Percentiles rank a stretch among this genome's conserved stretches.
Evolutionary conservation across 2,329 filamentous ascomycete genomes (phyloP).

Genomic region (Neonectria magnoliae): DNA sequence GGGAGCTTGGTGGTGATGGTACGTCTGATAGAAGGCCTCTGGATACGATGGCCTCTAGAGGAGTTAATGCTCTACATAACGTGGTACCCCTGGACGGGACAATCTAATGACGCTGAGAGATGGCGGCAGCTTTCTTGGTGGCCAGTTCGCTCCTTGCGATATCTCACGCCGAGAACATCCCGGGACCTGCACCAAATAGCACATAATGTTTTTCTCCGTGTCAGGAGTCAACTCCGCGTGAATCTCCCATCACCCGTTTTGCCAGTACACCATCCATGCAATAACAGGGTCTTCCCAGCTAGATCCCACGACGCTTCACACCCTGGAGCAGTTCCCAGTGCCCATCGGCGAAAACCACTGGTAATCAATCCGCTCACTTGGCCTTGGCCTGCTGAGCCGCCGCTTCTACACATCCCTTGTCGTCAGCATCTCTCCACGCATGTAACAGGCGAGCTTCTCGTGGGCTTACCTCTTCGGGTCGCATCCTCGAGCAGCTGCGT

Average conservation of each 20-base stretch:
- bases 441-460: background rate
- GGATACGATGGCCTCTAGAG: background rate
- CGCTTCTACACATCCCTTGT: slow-evolving; percentile 56
- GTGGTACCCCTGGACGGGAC: background rate
- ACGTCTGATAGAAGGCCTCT: background rate
- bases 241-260: slow-evolving; percentile 28
- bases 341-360: background rate
- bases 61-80: too few species aligned
- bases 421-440: slow-evolving; percentile 2
- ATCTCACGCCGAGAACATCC: background rate
- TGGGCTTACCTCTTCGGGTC: slow-evolving; percentile 77
- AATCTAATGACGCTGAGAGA: background rate
- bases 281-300: slow-evolving; percentile 18
- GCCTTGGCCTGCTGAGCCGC: slow-evolving; percentile 67
- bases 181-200: slow-evolving; percentile 7
- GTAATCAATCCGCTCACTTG: slow-evolving; percentile 51
- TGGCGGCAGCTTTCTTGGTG: background rate
- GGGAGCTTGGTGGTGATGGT: slow-evolving; percentile 51
- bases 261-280: slow-evolving; percentile 32
- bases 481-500: slow-evolving; percentile 90
- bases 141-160: background rate
- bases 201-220: slow-evolving; percentile 42
- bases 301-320: slow-evolving; percentile 18
- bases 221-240: slow-evolving; percentile 43
- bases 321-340: slow-evolving; percentile 8